These are phyloP conservation scores for Rhododendron vialii DNA, from an alignment of 148 eudicot species.

Conservation along the genomic window DNA sequence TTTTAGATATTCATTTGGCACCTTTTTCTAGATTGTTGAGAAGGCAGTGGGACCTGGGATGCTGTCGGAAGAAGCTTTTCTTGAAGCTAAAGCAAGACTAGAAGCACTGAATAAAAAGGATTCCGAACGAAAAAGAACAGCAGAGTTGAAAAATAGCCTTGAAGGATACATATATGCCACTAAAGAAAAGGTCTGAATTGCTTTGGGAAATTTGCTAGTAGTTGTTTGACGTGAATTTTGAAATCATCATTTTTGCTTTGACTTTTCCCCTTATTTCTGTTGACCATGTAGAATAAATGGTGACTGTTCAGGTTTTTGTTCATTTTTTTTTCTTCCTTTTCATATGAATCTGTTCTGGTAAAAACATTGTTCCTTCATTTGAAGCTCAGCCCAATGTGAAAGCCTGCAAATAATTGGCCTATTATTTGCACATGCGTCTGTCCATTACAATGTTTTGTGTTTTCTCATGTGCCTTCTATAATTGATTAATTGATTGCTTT, in stretches of 20 bases:
- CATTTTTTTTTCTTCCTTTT: neutral
- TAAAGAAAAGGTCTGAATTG: conserved; percentile 67
- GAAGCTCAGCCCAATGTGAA: neutral
- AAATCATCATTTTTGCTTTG: neutral
- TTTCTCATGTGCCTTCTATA: neutral
- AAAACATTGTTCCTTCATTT: neutral
- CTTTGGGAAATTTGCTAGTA: neutral
- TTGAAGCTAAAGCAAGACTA: conserved; percentile 62
- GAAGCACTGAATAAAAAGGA: conserved; percentile 78
- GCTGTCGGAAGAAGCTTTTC: conserved; percentile 61
- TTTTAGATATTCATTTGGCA: neutral
- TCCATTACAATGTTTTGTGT: neutral
- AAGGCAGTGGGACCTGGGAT: conserved; percentile 63
- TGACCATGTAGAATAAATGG: neutral
- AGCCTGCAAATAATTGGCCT: neutral
- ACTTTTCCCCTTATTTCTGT: neutral
- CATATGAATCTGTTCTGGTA: neutral
- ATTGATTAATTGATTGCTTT: neutral
- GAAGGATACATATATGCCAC: conserved; percentile 89
- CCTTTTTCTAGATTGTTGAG: conserved; percentile 57
- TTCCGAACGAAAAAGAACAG: conserved; percentile 84
- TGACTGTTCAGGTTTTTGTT: neutral
- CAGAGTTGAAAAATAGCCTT: conserved; percentile 80
- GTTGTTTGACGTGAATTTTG: neutral
- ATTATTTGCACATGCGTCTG: neutral